A percentile compares a stretch with the other conserved stretches of the same genome.
phyloP scores from a whole-genome alignment of 2,329 filamentous ascomycete species.

The Pseudogymnoascus sp. region DNA sequence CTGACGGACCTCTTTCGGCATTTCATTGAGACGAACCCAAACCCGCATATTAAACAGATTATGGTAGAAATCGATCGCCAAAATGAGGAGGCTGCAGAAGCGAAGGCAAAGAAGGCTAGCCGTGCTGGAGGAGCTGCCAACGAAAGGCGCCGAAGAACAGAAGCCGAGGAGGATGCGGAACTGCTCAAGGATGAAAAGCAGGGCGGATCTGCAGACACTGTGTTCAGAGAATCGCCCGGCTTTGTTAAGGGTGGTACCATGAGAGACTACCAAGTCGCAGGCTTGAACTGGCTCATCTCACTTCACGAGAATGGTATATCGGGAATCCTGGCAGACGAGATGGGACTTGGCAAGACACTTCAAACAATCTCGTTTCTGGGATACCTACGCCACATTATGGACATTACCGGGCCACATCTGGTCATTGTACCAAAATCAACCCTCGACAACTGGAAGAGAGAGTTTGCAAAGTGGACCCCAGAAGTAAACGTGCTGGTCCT shows the following conservation, averaged over 20 bases:
- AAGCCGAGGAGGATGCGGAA: constrained; percentile 96
- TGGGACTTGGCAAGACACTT: constrained; percentile 95
- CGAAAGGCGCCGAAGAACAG: constrained; percentile 76
- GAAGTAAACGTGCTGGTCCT: constrained; percentile 91
- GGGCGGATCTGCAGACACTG: constrained; percentile 75
- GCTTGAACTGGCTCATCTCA: constrained; percentile 95
- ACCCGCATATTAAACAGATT: constrained; percentile 88
- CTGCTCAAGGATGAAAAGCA: constrained; percentile 78
- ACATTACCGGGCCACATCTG: constrained; percentile 83
- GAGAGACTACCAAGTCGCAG: constrained; percentile 94
- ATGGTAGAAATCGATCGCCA: constrained; percentile 92
- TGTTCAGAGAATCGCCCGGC: constrained; percentile 89
- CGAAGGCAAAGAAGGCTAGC: constrained; percentile 59
- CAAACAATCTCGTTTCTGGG: constrained; percentile 97
- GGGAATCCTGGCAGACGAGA: constrained; percentile 94
- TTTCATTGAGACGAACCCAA: constrained; percentile 96
- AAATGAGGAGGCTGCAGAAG: constrained; percentile 65
- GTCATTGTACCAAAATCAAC: constrained; percentile 94
- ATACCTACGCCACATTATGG: constrained; percentile 84
- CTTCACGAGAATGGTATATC: constrained; percentile 98
- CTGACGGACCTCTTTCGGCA: constrained; percentile 96
- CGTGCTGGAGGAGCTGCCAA: constrained; percentile 78
- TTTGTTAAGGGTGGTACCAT: constrained; percentile 79
- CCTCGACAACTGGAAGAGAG: constrained; percentile 95
- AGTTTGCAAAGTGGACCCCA: constrained; percentile 89